Base-by-base conservation (phyloP, 371 early-diverging fungal species). In the Fennellomyces sp. region DNA sequence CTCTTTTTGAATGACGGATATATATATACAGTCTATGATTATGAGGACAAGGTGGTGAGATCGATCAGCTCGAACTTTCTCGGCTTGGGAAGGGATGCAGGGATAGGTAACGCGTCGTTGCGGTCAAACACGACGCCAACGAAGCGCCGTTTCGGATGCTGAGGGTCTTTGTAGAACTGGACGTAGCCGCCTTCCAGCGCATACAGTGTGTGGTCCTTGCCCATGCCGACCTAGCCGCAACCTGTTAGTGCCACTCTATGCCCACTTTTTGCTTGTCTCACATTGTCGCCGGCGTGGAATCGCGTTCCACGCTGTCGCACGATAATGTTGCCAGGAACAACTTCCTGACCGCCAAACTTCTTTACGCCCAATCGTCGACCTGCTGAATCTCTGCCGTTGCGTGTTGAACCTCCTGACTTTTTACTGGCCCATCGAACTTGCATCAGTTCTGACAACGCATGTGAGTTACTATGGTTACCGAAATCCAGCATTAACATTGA, bases 361-460 rank as follows among this genome's bases (percentile, higher is more conserved):
- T 98, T 98, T 60, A 97, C 87, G 17, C 98, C 97, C 33, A 96
- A 86, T 67, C 93, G 87, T 74, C 95, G 91, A 81, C 97, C 96
- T 47, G 94, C 89, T 13, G 97, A 95, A 68, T 95, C 94, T 64
- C 97, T 88, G 33, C 93, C 93, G 84, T 97, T 98, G 66, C 87
- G 88, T 45, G 95, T 88, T 15, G 94, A 91, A 65, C 97, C 97
- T 55, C 95, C 95, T 15, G 95, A 78, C 71, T 92, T 94, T 70
- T 98, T 97, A 28, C 95, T 87, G 36, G 98, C 98, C 79, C 84
- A 89, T 69, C 97, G 92, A 58, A 94, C 81, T 75, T 94, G 94
- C 39, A 48, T 38, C 33, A 36, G 25, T 29, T 57, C 58, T 54
- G 27, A 11, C 26, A 15, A 49, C 15, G 17, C 3, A 27, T 23